Conservation (phyloP, 345 rosid species). For the Populus euphratica region DNA sequence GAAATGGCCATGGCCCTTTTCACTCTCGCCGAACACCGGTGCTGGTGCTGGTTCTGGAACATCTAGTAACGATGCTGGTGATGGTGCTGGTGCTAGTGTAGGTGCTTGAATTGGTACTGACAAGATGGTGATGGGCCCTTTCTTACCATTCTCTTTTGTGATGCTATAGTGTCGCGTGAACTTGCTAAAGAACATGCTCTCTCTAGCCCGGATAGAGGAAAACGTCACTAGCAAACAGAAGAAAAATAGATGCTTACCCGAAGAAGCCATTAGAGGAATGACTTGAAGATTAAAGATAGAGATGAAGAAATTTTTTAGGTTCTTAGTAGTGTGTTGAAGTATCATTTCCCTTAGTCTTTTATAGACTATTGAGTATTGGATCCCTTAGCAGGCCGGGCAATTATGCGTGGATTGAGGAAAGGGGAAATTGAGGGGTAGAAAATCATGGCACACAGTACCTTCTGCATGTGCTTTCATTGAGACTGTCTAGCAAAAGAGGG, state of each 20-base stretch:
- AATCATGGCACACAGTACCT: slow-evolving; percentile 20
- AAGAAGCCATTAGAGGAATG: slow-evolving; percentile 37
- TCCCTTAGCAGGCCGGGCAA: slow-evolving; percentile 17
- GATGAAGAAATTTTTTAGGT: background rate
- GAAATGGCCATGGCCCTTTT: slow-evolving; percentile 38
- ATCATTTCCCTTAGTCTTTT: background rate
- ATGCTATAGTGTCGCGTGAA: slow-evolving; percentile 35
- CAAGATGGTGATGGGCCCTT: background rate
- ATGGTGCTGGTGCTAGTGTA: background rate
- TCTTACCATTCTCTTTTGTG: background rate
- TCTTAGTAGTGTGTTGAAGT: background rate
- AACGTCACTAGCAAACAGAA: slow-evolving; percentile 23
- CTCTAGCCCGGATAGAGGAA: slow-evolving; percentile 46
- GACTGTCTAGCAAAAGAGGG: slow-evolving; percentile 16
- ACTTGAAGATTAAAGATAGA: background rate
- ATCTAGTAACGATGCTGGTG: background rate
- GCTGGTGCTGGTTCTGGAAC: slow-evolving; percentile 6
- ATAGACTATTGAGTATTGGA: background rate
- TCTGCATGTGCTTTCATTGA: slow-evolving; percentile 37
- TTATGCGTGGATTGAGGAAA: slow-evolving; percentile 62
- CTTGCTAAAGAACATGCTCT: slow-evolving; percentile 61
- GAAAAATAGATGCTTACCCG: slow-evolving; percentile 7
- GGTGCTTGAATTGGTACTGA: slow-evolving; percentile 16
- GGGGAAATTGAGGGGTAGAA: slow-evolving; percentile 29
- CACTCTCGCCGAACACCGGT: slow-evolving; percentile 13